phyloP scores from a whole-genome alignment of 2,329 filamentous ascomycete genomes.

The Hirsutella thompsonii region DNA sequence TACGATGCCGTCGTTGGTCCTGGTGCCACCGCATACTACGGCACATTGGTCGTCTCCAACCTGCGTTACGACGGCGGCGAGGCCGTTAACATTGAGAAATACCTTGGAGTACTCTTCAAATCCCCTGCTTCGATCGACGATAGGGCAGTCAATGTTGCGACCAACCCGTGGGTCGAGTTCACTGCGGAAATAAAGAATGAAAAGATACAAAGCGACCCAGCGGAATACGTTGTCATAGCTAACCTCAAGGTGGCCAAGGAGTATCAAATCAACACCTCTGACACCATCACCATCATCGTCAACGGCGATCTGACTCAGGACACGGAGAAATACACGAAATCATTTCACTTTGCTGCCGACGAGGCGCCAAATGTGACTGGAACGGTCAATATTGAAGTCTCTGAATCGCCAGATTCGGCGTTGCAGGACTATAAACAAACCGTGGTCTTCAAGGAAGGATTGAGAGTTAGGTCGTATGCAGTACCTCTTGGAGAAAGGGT shows the following conservation, averaged over 20 bases:
- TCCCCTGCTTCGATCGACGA: neutral
- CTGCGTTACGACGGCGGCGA: neutral
- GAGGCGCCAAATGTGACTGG: neutral
- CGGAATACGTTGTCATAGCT: neutral
- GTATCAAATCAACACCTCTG: neutral
- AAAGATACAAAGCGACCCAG: neutral
- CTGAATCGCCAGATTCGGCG: neutral
- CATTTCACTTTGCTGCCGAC: neutral
- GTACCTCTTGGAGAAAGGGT: neutral
- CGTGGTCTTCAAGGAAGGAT: neutral
- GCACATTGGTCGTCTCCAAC: neutral
- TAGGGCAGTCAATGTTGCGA: neutral
- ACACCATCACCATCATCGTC: neutral
- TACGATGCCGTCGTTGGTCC: neutral
- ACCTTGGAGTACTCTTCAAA: neutral
- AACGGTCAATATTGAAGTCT: neutral
- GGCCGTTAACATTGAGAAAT: neutral
- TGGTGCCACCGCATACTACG: neutral
- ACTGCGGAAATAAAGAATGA: neutral
- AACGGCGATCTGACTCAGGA: slow-evolving; percentile 1
- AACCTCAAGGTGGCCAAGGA: neutral
- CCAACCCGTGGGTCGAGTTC: neutral
- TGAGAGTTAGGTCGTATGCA: neutral
- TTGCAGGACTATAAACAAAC: neutral
- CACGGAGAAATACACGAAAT: neutral